A percentile compares a stretch with the other conserved stretches of the same genome.
These are phyloP conservation scores for Aethionema arabicum DNA, from an alignment of 345 rosid genomes.

Conservation along the genomic window DNA sequence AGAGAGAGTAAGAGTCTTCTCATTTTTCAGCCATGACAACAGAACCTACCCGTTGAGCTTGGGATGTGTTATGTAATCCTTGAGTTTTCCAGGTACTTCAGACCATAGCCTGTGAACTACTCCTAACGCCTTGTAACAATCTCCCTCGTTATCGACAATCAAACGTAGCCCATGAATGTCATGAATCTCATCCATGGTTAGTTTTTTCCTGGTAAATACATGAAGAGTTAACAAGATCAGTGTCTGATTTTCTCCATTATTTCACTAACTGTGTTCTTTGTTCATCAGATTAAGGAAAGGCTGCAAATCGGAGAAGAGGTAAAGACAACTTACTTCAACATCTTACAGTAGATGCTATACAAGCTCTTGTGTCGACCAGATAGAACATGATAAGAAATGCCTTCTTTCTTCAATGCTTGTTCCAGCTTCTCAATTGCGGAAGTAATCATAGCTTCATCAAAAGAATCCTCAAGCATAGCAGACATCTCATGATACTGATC, in stretches of 20 bases:
- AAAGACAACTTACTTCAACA: slow-evolving; percentile 71
- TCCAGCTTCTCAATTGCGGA: slow-evolving; percentile 65
- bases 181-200: slow-evolving; percentile 84
- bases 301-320: slow-evolving; percentile 8
- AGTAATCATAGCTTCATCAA: slow-evolving; percentile 67
- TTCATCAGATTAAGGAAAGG: not conserved
- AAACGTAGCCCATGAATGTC: slow-evolving; percentile 91
- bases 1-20: not conserved
- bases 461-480: slow-evolving; percentile 60
- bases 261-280: not conserved
- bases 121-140: slow-evolving; percentile 70
- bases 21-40: not conserved
- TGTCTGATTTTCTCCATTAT: not conserved
- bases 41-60: slow-evolving; percentile 79
- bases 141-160: slow-evolving; percentile 76
- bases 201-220: slow-evolving; percentile 60
- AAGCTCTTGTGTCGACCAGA: slow-evolving; percentile 90
- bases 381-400: slow-evolving; percentile 56
- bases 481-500: slow-evolving; percentile 71
- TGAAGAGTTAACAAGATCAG: slow-evolving; percentile 10
- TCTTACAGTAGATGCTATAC: slow-evolving; percentile 85
- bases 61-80: slow-evolving; percentile 77
- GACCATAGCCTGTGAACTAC: slow-evolving; percentile 78
- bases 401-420: slow-evolving; percentile 61
- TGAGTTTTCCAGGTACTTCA: slow-evolving; percentile 83